Evolutionary conservation across 768 basidiomycete genomes (phyloP).

Genomic region (Tricholoma matsutake): DNA sequence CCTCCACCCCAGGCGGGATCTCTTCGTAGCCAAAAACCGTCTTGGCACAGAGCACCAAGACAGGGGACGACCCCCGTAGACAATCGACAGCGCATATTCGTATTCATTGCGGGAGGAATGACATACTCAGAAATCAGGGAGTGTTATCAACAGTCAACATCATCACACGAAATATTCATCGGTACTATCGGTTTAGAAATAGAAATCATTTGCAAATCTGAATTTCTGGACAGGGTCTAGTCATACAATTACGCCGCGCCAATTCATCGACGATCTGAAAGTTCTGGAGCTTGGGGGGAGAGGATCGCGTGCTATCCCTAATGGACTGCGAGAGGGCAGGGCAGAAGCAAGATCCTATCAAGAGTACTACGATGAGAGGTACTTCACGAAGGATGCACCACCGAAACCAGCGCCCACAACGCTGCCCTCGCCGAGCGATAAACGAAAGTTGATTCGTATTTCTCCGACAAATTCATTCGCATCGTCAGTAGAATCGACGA

Average conservation of each 20-base stretch:
- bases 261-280: slow-evolving; percentile 85
- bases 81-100: slow-evolving; percentile 74
- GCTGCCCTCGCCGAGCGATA: slow-evolving; percentile 31
- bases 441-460: slow-evolving; percentile 39
- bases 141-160: slow-evolving; percentile 72
- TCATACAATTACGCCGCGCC: slow-evolving; percentile 77
- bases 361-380: slow-evolving; percentile 78
- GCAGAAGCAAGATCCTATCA: slow-evolving; percentile 55
- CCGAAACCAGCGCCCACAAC: slow-evolving; percentile 36
- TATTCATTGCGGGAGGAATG: slow-evolving; percentile 94
- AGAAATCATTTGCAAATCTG: not conserved
- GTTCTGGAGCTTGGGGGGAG: slow-evolving; percentile 85
- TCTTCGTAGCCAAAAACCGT: slow-evolving; percentile 84
- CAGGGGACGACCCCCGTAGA: slow-evolving; percentile 42
- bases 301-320: slow-evolving; percentile 70
- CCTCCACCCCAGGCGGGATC: slow-evolving; percentile 64
- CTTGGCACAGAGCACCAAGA: slow-evolving; percentile 80
- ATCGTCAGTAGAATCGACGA: slow-evolving; percentile 40
- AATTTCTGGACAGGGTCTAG: slow-evolving; percentile 67
- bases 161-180: slow-evolving; percentile 84
- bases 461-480: slow-evolving; percentile 53
- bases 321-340: slow-evolving; percentile 54
- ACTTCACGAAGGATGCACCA: slow-evolving; percentile 62
- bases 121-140: slow-evolving; percentile 95
- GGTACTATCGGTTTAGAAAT: slow-evolving; percentile 45